These are phyloP conservation scores for Pyrenophora seminiperda DNA, from an alignment of 2,329 filamentous ascomycete species.

Conservation along the genomic window DNA sequence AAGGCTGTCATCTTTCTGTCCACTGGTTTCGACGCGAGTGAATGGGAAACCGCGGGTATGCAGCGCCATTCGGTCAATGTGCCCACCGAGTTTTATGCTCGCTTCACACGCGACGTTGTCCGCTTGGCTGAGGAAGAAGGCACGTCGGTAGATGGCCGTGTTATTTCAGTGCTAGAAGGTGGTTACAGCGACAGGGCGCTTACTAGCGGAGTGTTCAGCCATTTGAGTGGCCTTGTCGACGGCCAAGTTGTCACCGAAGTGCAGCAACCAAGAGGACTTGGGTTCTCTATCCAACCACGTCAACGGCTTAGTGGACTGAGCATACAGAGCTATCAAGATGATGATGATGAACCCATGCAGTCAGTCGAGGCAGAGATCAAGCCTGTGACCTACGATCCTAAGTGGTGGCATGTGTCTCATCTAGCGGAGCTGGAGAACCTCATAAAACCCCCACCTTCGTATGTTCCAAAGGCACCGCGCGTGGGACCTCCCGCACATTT, in stretches of 20 bases:
- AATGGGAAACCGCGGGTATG: slow-evolving; percentile 92
- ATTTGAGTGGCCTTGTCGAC: slow-evolving; percentile 80
- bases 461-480: slow-evolving; percentile 65
- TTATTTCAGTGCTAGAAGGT: slow-evolving; percentile 93
- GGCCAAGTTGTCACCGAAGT: slow-evolving; percentile 47
- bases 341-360: slow-evolving; percentile 22
- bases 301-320: slow-evolving; percentile 55
- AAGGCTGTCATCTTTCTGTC: slow-evolving; percentile 93
- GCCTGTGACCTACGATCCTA: slow-evolving; percentile 45
- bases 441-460: slow-evolving; percentile 37
- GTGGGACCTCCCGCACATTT: slow-evolving; percentile 70
- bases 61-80: slow-evolving; percentile 95
- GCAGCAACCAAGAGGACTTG: slow-evolving; percentile 55
- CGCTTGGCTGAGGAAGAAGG: slow-evolving; percentile 79
- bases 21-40: slow-evolving; percentile 94
- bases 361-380: slow-evolving; percentile 26
- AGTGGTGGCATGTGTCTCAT: slow-evolving; percentile 52
- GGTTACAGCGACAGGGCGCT: slow-evolving; percentile 94
- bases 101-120: slow-evolving; percentile 84
- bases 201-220: slow-evolving; percentile 85
- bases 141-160: slow-evolving; percentile 76
- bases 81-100: slow-evolving; percentile 93
- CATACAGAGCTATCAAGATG: slow-evolving; percentile 36
- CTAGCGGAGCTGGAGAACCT: slow-evolving; percentile 43
- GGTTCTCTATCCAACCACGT: slow-evolving; percentile 60